Percentiles rank a stretch among this genome's conserved stretches.
Conservation (phyloP, 371 early-diverging fungal genomes). For the Syncephalastrum sp. region DNA sequence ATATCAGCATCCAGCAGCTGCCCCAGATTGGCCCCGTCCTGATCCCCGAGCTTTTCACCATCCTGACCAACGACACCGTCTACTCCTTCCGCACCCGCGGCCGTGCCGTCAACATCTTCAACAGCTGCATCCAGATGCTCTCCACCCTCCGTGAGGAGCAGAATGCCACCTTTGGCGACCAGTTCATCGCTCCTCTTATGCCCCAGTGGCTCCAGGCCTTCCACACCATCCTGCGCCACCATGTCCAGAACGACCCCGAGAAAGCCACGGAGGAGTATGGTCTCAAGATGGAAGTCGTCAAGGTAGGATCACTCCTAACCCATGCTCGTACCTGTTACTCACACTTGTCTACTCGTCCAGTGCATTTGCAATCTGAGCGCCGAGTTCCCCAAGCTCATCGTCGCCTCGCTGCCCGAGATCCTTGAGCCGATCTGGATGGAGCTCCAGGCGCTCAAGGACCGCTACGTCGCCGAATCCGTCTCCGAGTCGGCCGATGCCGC, state of each 20-base stretch:
- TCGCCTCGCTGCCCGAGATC: conserved; percentile 43
- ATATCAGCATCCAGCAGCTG: conserved; percentile 86
- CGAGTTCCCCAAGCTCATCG: conserved; percentile 62
- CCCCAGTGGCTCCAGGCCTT: conserved; percentile 80
- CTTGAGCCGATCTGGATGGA: conserved; percentile 72
- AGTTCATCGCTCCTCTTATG: conserved; percentile 73
- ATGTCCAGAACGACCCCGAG: conserved; percentile 45
- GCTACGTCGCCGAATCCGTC: conserved; percentile 58
- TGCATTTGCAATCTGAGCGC: conserved; percentile 61
- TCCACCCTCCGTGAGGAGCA: conserved; percentile 70
- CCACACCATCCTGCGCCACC: conserved; percentile 58
- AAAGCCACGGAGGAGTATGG: conserved; percentile 60
- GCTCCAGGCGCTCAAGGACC: conserved; percentile 50
- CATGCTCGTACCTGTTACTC: too few relatives aligned
- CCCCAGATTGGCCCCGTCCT: conserved; percentile 76
- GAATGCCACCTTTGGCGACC: conserved; percentile 66
- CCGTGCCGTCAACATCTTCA: conserved; percentile 78
- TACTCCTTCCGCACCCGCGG: conserved; percentile 73
- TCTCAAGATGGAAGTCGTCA: conserved; percentile 71
- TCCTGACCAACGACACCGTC: conserved; percentile 60
- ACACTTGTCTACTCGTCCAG: conserved; percentile 15
- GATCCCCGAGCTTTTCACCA: conserved; percentile 79
- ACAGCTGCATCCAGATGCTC: conserved; percentile 81
- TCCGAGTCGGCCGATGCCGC: conserved; percentile 54
- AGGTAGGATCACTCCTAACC: conserved; percentile 30